Evolutionary conservation across 805 yeast species (phyloP), one percentile per base, ranked within the genome.

Genomic region (Priceomyces melissophilus): DNA sequence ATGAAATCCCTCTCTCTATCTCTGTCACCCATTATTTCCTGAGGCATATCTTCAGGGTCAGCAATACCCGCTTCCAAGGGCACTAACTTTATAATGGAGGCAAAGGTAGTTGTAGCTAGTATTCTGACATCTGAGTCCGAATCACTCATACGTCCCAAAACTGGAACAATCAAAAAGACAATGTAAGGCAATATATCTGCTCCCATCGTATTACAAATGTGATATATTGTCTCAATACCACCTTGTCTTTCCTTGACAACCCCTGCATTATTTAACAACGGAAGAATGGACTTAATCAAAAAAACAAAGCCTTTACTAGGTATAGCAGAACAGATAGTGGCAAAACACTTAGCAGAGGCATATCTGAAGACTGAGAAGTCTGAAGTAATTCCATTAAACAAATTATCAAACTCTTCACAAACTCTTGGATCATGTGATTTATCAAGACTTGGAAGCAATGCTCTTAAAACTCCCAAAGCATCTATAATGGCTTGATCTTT

Each of bases 41-140:
- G 71, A 1, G 98, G 95, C 82, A 93, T 80, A 45, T 89, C 96
- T 38, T 78, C 82, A 2, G 98, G 98, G 61, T 93, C 96, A 1
- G 95, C 89, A 29, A 93, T 90, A 58, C 98, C 99, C 6, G 96
- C 95, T 66, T 93, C 99, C 44, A 93, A 73, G 4, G 99, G 99
- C 14, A 93, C 98, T 47, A 93, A 69, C 60, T 91, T 93, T 51
- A 93, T 91, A 43, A 93, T 87, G 0, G 95, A 83, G 0, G 99
- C 99, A 74, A 93, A 93, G 0, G 99, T 87, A 0, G 96, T 88
- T 0, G 99, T 91, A 0, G 99, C 95, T 40, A 95, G 65, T 12
- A 84, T 74, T 53, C 99, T 78, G n/a, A 90, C 83, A 57, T 87
- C 96, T 39, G 74, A 75, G 56, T 91, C 87, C 1, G 96, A 73